Base-by-base conservation (phyloP, 2,329 filamentous ascomycete species). In the Thelonectria discophora region DNA sequence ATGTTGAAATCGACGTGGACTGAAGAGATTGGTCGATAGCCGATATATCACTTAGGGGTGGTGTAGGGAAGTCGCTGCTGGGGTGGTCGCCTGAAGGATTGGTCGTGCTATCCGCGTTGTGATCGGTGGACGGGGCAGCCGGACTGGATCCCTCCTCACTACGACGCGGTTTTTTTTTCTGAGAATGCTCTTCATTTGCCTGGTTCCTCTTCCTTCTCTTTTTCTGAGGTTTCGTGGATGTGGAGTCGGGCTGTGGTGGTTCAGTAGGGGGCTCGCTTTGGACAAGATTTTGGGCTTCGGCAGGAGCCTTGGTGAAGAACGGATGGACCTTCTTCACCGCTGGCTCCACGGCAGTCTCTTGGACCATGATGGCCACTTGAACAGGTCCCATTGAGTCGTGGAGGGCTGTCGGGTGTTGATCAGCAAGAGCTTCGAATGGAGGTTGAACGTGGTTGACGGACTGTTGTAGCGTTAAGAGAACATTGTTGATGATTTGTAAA, bases 291-390 rank as follows among this genome's bases (percentile, higher is more conserved):
- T 46, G 50, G 55, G 9, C 64, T 46, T n/a, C 53, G 30, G n/a
- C 47, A 18, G 72, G 60, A 7, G 48, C 58, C 58, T 74, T 76
- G 40, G 75, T 69, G 69, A 87, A 87, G 74, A 87, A 86, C 17
- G 85, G 85, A 66, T 87, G 85, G 39, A 87, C 69, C 65, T 83
- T 85, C 69, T 80, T 81, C 21, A 71, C 67, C 40, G 70, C 63
- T 10, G 73, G 69, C 56, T 77, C 77, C 62, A 69, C 72, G 54
- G 74, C 65, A 58, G 72, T 75, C 70, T 77, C 75, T 56, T 77
- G 77, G 65, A 76, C 75, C 84, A 85, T 86, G 50, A 72, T 77
- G 68, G 76, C 75, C 56, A 80, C 72, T 59, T 78, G 67, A 45
- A 79, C 70, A 43, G 78, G 74, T 74, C 78, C 79, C 81, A 84